These are phyloP conservation scores for Albugo laibachii DNA, from an alignment of 352 stramenopile species.

Conservation along the genomic window DNA sequence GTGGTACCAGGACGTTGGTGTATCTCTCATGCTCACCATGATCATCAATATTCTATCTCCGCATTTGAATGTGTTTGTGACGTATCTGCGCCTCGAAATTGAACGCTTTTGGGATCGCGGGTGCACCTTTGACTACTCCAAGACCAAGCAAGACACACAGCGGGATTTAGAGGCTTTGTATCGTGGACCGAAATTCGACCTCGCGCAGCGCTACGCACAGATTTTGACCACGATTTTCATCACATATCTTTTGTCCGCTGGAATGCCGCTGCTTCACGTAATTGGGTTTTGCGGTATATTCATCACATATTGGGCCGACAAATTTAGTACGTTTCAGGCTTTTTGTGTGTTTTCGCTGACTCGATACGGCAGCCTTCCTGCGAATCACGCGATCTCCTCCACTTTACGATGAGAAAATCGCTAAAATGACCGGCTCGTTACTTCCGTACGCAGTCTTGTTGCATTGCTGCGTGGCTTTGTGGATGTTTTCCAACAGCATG, in stretches of 20 bases:
- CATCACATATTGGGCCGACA: conserved; percentile 71
- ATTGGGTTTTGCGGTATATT: conserved; percentile 51
- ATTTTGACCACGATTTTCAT: conserved; percentile 70
- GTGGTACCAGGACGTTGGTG: conserved; percentile 65
- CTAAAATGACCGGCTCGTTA: conserved; percentile 24
- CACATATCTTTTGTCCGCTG: conserved; percentile 61
- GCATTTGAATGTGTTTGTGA: conserved; percentile 34
- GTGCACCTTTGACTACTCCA: conserved; percentile 38
- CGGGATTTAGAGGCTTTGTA: conserved; percentile 62
- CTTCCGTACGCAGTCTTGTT: conserved; percentile 57
- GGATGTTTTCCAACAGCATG: conserved; percentile 75
- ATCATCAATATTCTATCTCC: conserved; percentile 60
- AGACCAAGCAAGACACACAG: conserved; percentile 58
- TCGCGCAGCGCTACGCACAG: conserved; percentile 45
- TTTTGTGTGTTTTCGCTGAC: background rate
- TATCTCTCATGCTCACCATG: conserved; percentile 69
- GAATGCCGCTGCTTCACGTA: conserved; percentile 59
- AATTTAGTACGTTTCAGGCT: conserved; percentile 41
- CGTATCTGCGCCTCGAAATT: conserved; percentile 27
- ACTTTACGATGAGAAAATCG: conserved; percentile 50
- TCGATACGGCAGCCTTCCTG: conserved; percentile 24
- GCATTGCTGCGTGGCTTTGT: conserved; percentile 54
- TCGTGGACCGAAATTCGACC: conserved; percentile 53
- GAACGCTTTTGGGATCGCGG: conserved; percentile 35
- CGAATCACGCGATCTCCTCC: conserved; percentile 45